Evolutionary conservation across 371 early-diverging fungal species (phyloP), one percentile per base, ranked within the genome.

Genomic region (Apophysomyces trapeziformis): DNA sequence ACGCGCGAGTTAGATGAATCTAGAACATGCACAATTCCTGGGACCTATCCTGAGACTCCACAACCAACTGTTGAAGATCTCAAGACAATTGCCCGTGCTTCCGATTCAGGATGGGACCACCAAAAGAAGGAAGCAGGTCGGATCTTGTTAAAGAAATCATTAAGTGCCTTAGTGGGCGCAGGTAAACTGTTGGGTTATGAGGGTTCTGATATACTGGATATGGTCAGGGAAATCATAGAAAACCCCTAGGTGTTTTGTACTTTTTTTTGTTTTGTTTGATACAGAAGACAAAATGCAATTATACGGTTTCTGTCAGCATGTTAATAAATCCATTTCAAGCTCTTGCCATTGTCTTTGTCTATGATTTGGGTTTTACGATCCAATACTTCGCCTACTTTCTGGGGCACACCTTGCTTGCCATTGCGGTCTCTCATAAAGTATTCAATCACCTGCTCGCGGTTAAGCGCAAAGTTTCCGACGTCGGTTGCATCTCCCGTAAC

Each of bases 371-470:
- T 87, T 71, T 88, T 89, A 64, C 90, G 83, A 63, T 82, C 79
- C 65, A 92, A 74, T 8, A 91, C 87, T 68, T 89, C 91, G 44
- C 65, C 26, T 26, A 93, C 91, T 77, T 92, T 92, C 71, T 88
- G 79, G 36, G 69, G 69, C n/a, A 90, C 85, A 61, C 93, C 93
- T 63, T 90, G 85, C 77, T 93, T 93, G 60, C 83, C 77, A 32
- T 75, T 78, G 57, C 79, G 83, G 78, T 86, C 84, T 66, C 78
- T 78, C 16, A 84, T 70, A 65, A 91, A 88, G 65, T 87, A 91
- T 21, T 88, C 85, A 3, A 93, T 68, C 8, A 95, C 85, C 66
- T 94, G 92, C 14, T 83, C 73, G 13, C 84, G 77, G 46, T 85
- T 89, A 72, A 89, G 54, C 68, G 87, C 77, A 79, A 73, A 69